Percentiles rank a stretch among this genome's conserved stretches.
phyloP scores from a whole-genome alignment of 306 rosid genomes.

The Rosa lucieae region DNA sequence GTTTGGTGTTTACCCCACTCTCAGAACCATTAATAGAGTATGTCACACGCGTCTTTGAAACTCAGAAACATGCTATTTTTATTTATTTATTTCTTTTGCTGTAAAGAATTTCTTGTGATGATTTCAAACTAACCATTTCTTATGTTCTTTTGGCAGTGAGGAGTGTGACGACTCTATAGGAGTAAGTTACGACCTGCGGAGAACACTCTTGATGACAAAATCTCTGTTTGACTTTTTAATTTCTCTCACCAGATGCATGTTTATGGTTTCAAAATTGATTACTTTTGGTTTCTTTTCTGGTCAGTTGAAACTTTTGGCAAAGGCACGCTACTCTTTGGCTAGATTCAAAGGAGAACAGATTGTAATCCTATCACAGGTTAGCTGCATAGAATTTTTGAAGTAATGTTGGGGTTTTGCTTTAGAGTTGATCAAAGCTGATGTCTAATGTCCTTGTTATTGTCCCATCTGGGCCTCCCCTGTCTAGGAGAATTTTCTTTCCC shows the following conservation, averaged over 20 bases:
- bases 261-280: constrained; percentile 16
- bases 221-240: constrained; percentile 1
- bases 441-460: background rate
- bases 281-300: constrained; percentile 17
- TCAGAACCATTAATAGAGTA: constrained; percentile 97
- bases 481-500: background rate
- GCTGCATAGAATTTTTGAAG: constrained; percentile 21
- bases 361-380: constrained; percentile 90
- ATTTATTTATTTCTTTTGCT: background rate
- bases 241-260: background rate
- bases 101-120: background rate
- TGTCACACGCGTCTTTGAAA: constrained; percentile 27
- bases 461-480: background rate
- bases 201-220: constrained; percentile 14
- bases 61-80: background rate
- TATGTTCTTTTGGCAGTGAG: constrained; percentile 55
- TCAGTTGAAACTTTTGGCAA: constrained; percentile 81
- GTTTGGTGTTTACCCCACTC: constrained; percentile 97
- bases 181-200: constrained; percentile 45
- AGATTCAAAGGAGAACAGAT: constrained; percentile 90
- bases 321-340: constrained; percentile 88
- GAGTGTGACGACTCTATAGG: constrained; percentile 91
- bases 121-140: constrained; percentile 2
- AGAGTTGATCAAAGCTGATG: background rate
- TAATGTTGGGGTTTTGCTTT: background rate